Base-by-base conservation (phyloP, 2,329 filamentous ascomycete species). In the Cladosporium sp. region DNA sequence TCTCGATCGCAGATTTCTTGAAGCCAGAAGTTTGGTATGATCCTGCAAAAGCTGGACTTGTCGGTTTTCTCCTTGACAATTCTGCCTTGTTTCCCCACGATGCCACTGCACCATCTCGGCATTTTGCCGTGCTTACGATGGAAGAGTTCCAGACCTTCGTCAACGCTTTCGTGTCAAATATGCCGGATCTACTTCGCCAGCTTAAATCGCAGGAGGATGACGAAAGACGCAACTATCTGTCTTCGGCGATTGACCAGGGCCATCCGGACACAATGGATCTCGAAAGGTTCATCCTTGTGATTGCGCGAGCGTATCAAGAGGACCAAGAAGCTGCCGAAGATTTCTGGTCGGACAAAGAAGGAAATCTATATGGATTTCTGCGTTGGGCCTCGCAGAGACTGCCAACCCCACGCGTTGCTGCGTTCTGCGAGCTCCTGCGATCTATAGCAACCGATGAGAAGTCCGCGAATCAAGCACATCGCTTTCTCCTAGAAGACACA, bases 331-430 rank as follows among this genome's bases (percentile, higher is more conserved):
- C 89, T 22, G 89, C 91, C 9, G 83, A 88, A 63, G 86, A 85
- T 43, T 97, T 97, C 61, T 98, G 93, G 93, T 81, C 81, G 32
- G 91, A 96, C 65, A 84, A 87, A 2, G 93, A 98, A 63, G 90
- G 90, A 65, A 95, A 96, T 61, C 75, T 98, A 32, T 88, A 91
- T 57, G 93, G 93, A 0, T 98, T 98, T 66, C 79, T 98, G 67
- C 88, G 95, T 58, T 98, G 93, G 93, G 88, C 91, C n/a, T 95
- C 93, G 3, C 86, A 89, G 61, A 81, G 93, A 62, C 90, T 95
- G 56, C 95, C 95, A 0, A 96, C 95, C 0, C 93, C 93, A n/a
- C 80, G 95, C 19, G 91, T 95, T 54, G 93, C 89, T 56, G 91
- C 92, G 10, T 98, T 97, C 62, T 98, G 93, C 69, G 92, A 97